Evolutionary conservation across 2,329 filamentous ascomycete genomes (phyloP), one percentile per base, ranked within the genome.

Genomic region (Xylariaceae sp.): DNA sequence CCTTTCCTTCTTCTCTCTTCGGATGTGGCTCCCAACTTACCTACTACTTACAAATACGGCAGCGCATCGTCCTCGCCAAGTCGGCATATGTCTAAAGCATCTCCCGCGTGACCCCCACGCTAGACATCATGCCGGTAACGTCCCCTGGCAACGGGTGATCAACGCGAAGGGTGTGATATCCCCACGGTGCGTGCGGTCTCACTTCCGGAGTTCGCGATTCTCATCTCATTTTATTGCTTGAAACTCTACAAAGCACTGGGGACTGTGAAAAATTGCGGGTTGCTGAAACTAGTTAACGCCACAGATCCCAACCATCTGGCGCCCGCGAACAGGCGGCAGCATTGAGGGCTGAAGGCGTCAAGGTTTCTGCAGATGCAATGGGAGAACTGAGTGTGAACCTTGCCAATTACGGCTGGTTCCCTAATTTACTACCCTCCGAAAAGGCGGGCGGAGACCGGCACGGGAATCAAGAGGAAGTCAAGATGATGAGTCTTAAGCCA

Each of bases 101-200:
- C 83, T 97, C 9, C 82, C 91, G 1, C 67, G 73, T 5, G 76
- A 81, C 54, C 64, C 74, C 0, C 69, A 73, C 0, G 61, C 68
- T 53, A 76, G 72, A 54, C 95, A 87, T 73, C 86, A 96, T 70
- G 76, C 80, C 56, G 76, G 75, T 29, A 96, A 87, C 61, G 92
- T 97, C 3, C 92, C 92, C 0, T 97, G 92, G 92, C 92, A 97
- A 75, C 79, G 94, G 55, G 89, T 97, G 56, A 87, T 97, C 68
- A 96, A 92, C 70, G 76, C 89, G 11, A 92, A 88, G 71, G 91
- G 92, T 27, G 76, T 83, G 56, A 95, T 97, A 62, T 95, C 91
- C 44, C 88, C 88, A 6, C 83, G 91, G 89, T 92, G 47, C 3
- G 37, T 32, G 11, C 8, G 34, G 3, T 26, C 11, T 47, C 4